Evolutionary conservation across 129 eudicot genomes (phyloP), one percentile per base, ranked within the genome.

Genomic region (Calendula officinalis): DNA sequence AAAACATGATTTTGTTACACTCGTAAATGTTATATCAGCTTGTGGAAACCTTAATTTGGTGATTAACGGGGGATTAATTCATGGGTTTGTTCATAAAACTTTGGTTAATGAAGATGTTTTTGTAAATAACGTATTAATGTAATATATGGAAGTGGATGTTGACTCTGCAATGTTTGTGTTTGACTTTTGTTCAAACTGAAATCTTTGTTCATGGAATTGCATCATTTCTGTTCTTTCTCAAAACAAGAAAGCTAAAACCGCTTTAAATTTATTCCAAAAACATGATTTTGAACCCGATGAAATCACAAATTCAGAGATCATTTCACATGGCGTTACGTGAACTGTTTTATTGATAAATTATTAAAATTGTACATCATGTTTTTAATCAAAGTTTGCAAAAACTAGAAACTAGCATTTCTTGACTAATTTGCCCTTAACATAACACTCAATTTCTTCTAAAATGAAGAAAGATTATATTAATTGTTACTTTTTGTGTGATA

Each of bases 161-260:
- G 74, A 80, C 11, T 68, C 72, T 52, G 89, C 95, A 9, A 52
- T 10, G 48, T 56, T 62, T 54, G 84, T 79, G 45, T 86, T 86
- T 61, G 51, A 69, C 64, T 65, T 41, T 46, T 67, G 86, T 64
- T 4, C 6, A 30, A 33, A 71, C 47, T 86, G 72, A 27, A 86
- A 82, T 56, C 63, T 86, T 40, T 86, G 95, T 72, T 80, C 89
- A 40, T 82, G 95, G 89, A 86, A 86, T 52, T 86, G 89, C 73
- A 71, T 86, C 61, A 77, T 83, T 37, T 77, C 95, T 4, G 84
- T 76, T 30, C 64, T 83, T 11, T 56, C 89, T 36, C 95, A 86
- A 53, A 83, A 86, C 64, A 81, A 77, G 47, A 52, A 80, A 55
- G 68, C 80, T 13, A 75, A 77, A 63, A 67, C 67, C 43, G 89